Conservation (phyloP, 176 grass and related monocot species). For the Leersia perrieri region DNA sequence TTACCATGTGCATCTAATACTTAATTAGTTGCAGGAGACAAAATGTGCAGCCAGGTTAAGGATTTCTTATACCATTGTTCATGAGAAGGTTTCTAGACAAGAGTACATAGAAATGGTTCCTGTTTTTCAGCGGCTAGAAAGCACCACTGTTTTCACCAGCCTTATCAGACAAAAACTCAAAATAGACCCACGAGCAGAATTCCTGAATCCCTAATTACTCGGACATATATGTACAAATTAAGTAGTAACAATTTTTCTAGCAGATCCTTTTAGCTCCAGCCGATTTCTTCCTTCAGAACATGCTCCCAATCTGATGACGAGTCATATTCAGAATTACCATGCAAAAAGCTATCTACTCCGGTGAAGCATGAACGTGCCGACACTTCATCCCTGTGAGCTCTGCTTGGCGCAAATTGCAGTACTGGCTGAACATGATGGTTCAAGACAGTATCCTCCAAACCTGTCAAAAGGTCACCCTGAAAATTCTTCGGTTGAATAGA, state of each 20-base stretch:
- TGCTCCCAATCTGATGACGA: slow-evolving; percentile 47
- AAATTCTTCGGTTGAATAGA: slow-evolving; percentile 4
- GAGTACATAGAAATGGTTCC: not conserved
- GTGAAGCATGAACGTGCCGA: not conserved
- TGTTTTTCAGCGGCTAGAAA: not conserved
- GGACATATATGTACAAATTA: slow-evolving; percentile 14
- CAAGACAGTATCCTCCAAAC: slow-evolving; percentile 21
- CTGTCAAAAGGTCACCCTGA: not conserved
- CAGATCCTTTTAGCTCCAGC: slow-evolving; percentile 28
- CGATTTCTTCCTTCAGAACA: slow-evolving; percentile 39
- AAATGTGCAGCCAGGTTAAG: not conserved
- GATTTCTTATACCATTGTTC: not conserved
- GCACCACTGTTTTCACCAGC: not conserved
- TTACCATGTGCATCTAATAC: not conserved
- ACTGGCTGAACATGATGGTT: not conserved
- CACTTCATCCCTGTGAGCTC: slow-evolving; percentile 4
- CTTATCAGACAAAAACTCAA: slow-evolving; percentile 9
- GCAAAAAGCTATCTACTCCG: slow-evolving; percentile 14
- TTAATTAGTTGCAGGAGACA: not conserved
- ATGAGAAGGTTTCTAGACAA: not conserved
- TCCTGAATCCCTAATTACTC: slow-evolving; percentile 12
- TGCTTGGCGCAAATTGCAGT: not conserved
- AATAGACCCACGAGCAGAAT: slow-evolving; percentile 10
- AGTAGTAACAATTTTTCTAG: not conserved
- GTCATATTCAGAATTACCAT: slow-evolving; percentile 11